Percentiles rank a stretch among this genome's conserved stretches.
phyloP scores from a whole-genome alignment of 805 yeast genomes.

The Yamadazyma paraphyllophila region DNA sequence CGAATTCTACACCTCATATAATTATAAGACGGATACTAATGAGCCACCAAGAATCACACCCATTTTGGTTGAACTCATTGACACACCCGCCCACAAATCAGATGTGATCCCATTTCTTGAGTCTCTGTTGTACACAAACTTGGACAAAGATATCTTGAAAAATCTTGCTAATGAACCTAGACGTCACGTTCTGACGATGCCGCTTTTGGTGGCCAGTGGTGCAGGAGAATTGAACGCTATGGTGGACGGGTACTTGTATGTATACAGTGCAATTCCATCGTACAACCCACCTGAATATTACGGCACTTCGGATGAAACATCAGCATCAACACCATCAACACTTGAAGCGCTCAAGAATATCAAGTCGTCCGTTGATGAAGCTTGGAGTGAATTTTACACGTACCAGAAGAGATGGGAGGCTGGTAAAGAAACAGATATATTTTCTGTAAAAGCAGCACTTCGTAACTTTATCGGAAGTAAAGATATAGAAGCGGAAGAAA shows the following conservation, averaged over 20 bases:
- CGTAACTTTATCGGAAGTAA: conserved; percentile 55
- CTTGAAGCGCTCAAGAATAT: conserved; percentile 25
- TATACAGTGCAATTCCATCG: conserved; percentile 68
- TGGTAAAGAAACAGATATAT: conserved; percentile 68
- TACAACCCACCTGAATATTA: conserved; percentile 57
- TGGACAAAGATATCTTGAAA: conserved; percentile 56
- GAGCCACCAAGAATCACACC: conserved; percentile 43
- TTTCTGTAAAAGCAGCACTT: conserved; percentile 56
- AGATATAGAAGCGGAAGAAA: conserved; percentile 22
- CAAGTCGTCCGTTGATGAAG: conserved; percentile 60
- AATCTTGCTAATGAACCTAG: conserved; percentile 65
- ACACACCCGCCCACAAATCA: conserved; percentile 69
- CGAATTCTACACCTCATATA: conserved; percentile 11
- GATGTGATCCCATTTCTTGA: conserved; percentile 75
- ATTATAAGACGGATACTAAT: conserved; percentile 3
- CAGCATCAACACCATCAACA: conserved; percentile 1
- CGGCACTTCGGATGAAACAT: neutral
- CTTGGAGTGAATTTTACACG: conserved; percentile 66
- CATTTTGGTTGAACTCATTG: conserved; percentile 64
- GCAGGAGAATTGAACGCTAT: conserved; percentile 74
- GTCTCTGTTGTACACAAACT: conserved; percentile 60
- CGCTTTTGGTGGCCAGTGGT: conserved; percentile 73
- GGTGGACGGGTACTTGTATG: conserved; percentile 70
- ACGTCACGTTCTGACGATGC: conserved; percentile 60
- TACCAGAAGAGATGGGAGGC: conserved; percentile 57